A percentile compares a stretch with the other conserved stretches of the same genome.
Evolutionary conservation across 208 protist species (phyloP).

Genomic region (Trypanosoma lewisi): DNA sequence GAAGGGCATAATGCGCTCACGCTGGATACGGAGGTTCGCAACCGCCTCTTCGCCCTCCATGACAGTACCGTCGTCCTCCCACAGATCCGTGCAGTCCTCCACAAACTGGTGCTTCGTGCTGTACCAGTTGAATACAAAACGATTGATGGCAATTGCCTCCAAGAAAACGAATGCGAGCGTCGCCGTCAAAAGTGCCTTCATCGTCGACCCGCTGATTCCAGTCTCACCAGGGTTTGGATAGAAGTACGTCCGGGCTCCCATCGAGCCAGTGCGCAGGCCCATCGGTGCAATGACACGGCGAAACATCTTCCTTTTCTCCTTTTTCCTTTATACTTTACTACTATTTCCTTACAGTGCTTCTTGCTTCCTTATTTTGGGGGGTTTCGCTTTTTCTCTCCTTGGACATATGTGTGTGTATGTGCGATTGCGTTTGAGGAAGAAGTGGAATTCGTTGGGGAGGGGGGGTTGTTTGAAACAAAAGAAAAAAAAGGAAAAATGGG

Average conservation of each 20-base stretch:
- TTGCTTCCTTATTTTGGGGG: no score
- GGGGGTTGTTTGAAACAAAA: no score
- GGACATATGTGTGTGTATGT: no score
- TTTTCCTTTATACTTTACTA: conserved; percentile 6
- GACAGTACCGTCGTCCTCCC: conserved; percentile 71
- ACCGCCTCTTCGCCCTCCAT: conserved; percentile 85
- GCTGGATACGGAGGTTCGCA: conserved; percentile 84
- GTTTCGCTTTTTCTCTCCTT: neutral
- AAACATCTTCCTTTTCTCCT: conserved; percentile 45
- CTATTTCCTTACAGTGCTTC: neutral
- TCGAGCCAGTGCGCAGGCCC: neutral
- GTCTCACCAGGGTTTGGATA: conserved; percentile 64
- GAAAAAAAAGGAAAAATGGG: no score
- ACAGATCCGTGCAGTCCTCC: conserved; percentile 79
- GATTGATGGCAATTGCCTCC: conserved; percentile 31
- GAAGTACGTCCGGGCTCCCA: conserved; percentile 55
- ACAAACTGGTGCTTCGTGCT: conserved; percentile 73
- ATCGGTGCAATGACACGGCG: conserved; percentile 40
- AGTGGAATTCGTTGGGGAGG: no score
- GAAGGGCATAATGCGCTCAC: conserved; percentile 89
- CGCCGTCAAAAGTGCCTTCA: conserved; percentile 34
- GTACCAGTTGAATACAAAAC: conserved; percentile 49
- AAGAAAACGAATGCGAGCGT: conserved; percentile 35
- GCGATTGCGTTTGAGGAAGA: no score
- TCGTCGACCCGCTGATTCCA: conserved; percentile 69